These are phyloP conservation scores for Moricandia arvensis DNA, from an alignment of 345 rosid species.

Conservation along the genomic window DNA sequence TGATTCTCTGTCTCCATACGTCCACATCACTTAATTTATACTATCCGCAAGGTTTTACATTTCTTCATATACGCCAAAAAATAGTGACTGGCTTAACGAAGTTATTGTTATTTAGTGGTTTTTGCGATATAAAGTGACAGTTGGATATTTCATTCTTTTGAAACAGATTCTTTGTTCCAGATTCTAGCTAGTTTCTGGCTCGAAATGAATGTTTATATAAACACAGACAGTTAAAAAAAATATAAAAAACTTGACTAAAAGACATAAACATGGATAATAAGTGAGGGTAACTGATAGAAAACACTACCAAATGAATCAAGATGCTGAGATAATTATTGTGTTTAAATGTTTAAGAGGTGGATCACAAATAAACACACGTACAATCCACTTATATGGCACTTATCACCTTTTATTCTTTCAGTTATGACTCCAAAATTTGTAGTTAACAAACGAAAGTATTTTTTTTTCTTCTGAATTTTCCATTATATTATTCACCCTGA, in stretches of 20 bases:
- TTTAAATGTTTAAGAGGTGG: not conserved
- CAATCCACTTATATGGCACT: not conserved
- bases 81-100: not conserved
- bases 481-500: too few relatives aligned
- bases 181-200: not conserved
- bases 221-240: not conserved
- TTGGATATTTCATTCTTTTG: not conserved
- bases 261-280: not conserved
- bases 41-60: conserved; percentile 29
- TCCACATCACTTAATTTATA: conserved; percentile 27
- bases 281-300: not conserved
- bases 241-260: not conserved
- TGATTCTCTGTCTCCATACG: conserved; percentile 31
- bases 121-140: not conserved
- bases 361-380: not conserved
- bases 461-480: too few relatives aligned
- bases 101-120: not conserved
- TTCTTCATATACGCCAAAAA: conserved; percentile 33
- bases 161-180: not conserved
- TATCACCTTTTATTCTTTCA: too few relatives aligned
- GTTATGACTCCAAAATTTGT: too few relatives aligned
- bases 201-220: not conserved
- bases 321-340: too few relatives aligned
- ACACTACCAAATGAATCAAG: not conserved
- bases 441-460: too few relatives aligned